Base-by-base conservation (phyloP, 352 stramenopile species). In the Globisporangium paroecandrum region DNA sequence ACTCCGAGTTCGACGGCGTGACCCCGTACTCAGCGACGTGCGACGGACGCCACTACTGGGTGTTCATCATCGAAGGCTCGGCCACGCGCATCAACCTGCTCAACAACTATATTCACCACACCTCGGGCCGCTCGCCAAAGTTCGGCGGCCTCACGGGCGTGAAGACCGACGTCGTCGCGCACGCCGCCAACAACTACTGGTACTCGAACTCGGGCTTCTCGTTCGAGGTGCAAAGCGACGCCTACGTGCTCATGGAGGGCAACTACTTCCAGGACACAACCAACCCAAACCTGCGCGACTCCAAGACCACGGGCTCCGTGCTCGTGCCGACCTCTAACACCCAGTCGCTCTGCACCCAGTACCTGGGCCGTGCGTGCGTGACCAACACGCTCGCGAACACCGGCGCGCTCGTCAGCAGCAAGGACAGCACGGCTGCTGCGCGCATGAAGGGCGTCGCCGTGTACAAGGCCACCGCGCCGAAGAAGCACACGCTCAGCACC, bases 241-340 rank as follows among this genome's bases (percentile, higher is more conserved):
- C 38, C 22, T 53, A 69, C 41, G 66, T 69, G 66, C 66, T 69
- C 51, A 58, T 65, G 7, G 66, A 71, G 43, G 66, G 59, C 41
- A 86, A 85, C 65, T 83, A 76, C 73, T 81, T 83, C 60, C 74
- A 81, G 59, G 66, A 75, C 54, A 79, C 69, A 10, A 58, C 58
- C 27, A 29, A 69, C 18, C 72, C 78, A 1, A 70, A 66, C 57
- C n/a, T 70, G 18, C 46, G 25, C 24, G 29, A 51, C 24, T 10
- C 53, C 6, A 27, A 15, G 18, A 63, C 53, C 18, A 59, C 22
- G 12, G 71, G 71, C 13, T n/a, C 46, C 4, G 41, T 77, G 36
- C 65, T 77, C 29, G 65, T 69, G 27, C 62, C 63, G 1, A 57
- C 32, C 24, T 20, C 41, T 2, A 59, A 20, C 18, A 73, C 68